Conservation (phyloP, 208 protist genomes). For the Porcisia hertigi region DNA sequence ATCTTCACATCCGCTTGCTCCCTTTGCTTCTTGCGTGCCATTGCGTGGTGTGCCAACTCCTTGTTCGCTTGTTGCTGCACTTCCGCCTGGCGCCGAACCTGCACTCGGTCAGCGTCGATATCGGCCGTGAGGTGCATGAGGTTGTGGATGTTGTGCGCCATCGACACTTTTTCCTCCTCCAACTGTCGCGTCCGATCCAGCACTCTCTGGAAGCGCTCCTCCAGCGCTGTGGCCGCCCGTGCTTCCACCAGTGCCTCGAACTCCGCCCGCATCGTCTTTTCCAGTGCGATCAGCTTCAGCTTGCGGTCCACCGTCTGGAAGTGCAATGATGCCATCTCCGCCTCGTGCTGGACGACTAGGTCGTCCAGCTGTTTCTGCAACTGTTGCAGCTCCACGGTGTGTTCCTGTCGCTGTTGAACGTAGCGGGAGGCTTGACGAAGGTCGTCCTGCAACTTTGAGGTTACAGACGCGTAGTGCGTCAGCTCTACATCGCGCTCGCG, state of each 20-base stretch:
- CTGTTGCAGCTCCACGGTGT: constrained; percentile 62
- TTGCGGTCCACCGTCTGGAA: constrained; percentile 86
- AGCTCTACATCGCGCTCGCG: constrained; percentile 69
- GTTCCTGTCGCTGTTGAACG: constrained; percentile 66
- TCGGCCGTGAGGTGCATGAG: constrained; percentile 57
- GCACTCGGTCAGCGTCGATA: constrained; percentile 50
- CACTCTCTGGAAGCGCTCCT: constrained; percentile 43
- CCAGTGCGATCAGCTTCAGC: constrained; percentile 74
- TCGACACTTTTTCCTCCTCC: constrained; percentile 48
- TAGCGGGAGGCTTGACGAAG: constrained; percentile 54
- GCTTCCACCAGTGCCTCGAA: constrained; percentile 59
- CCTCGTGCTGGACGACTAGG: constrained; percentile 52
- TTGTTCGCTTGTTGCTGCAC: constrained; percentile 61
- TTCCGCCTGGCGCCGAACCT: constrained; percentile 43
- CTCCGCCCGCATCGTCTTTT: constrained; percentile 67
- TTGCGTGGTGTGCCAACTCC: constrained; percentile 60
- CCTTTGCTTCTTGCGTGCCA: constrained; percentile 37
- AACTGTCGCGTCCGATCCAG: constrained; percentile 50
- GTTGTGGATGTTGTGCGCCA: constrained; percentile 69
- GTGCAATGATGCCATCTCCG: constrained; percentile 64
- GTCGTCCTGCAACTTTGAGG: constrained; percentile 63
- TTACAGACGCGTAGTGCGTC: constrained; percentile 43
- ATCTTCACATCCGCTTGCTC: constrained; percentile 54
- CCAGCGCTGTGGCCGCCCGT: constrained; percentile 46
- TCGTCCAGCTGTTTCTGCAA: constrained; percentile 69